Conservation (phyloP, 176 grass and related monocot species). For the Ensete glaucum region DNA sequence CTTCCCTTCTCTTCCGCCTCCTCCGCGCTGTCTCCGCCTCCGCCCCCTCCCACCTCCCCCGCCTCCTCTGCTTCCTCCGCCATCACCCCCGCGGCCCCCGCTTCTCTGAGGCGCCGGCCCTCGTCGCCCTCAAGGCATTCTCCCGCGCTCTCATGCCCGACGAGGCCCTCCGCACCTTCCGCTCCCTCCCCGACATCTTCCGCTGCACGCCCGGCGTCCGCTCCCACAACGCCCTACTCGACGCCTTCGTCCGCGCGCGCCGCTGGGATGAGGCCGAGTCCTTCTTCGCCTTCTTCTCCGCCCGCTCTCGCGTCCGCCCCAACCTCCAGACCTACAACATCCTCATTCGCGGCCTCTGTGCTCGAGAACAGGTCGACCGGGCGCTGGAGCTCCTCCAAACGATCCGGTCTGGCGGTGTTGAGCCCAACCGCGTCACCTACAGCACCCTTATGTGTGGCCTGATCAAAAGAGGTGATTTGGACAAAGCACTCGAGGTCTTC, state of each 20-base stretch:
- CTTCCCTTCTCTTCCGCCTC: constrained; percentile 69
- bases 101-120: constrained; percentile 58
- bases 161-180: constrained; percentile 61
- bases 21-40: constrained; percentile 40
- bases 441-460: constrained; percentile 57
- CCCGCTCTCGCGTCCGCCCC: constrained; percentile 41
- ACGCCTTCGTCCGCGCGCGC: constrained; percentile 63
- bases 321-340: constrained; percentile 93
- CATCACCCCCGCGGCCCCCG: constrained; percentile 33
- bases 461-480: constrained; percentile 32
- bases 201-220: constrained; percentile 66
- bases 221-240: constrained; percentile 76
- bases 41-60: constrained; percentile 34
- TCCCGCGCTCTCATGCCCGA: constrained; percentile 68
- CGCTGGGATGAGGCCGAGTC: constrained; percentile 55
- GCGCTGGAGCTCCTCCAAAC: constrained; percentile 42
- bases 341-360: constrained; percentile 64
- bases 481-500: constrained; percentile 47
- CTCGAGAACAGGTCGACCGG: constrained; percentile 38
- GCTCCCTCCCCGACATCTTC: constrained; percentile 41
- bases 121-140: constrained; percentile 68
- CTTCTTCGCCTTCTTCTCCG: constrained; percentile 62
- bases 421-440: constrained; percentile 64
- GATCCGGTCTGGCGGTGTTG: constrained; percentile 23
- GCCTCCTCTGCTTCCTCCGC: constrained; percentile 33